Base-by-base conservation (phyloP, 2,329 filamentous ascomycete genomes). In the Knufia fluminis region DNA sequence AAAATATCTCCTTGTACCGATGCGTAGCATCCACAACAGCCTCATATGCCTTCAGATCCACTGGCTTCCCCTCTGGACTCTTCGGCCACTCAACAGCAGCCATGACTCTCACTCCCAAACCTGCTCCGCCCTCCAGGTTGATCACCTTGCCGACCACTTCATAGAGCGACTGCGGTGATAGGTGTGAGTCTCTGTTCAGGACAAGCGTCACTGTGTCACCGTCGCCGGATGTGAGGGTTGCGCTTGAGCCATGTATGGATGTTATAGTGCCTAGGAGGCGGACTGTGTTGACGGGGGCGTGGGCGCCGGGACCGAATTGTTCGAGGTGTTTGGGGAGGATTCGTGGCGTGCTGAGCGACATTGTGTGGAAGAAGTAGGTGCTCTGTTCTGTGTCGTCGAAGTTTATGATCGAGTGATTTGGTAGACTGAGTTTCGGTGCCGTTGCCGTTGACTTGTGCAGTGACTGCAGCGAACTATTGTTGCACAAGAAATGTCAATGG, bases 11-110 rank as follows among this genome's bases (percentile, higher is more conserved):
- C 62, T 84, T 86, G 64, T 88, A 80, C 44, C 82, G 78, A 68
- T 96, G 90, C 28, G 88, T 92, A 31, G 81, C 83, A 51, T 96
- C 86, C 14, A 95, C 90, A 2, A 96, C 85, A 0, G 83, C 79
- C 50, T 86, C 81, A 52, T 82, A 84, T 28, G 87, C 76, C 47
- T 74, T 75, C 66, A 85, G 86, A 68, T 96, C 89, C 91, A 56
- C 52, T 19, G 53, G 35, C 43, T 55, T 44, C 16, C 57, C 56
- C 3, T 57, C 48, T 16, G 51, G 50, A 23, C 53, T 56, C 47
- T 54, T 52, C 17, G 56, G 56, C 66, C 69, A 71, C 54, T 72
- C 70, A 31, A 60, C 64, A 4, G 64, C 64, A 16, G 63, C 68
- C 19, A 72, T 55, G 24, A 72, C 65, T 19, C 66, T 61, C 28